Evolutionary conservation across 129 eudicot species (phyloP), one percentile per base, ranked within the genome.

Genomic region (Flaveria brownii): DNA sequence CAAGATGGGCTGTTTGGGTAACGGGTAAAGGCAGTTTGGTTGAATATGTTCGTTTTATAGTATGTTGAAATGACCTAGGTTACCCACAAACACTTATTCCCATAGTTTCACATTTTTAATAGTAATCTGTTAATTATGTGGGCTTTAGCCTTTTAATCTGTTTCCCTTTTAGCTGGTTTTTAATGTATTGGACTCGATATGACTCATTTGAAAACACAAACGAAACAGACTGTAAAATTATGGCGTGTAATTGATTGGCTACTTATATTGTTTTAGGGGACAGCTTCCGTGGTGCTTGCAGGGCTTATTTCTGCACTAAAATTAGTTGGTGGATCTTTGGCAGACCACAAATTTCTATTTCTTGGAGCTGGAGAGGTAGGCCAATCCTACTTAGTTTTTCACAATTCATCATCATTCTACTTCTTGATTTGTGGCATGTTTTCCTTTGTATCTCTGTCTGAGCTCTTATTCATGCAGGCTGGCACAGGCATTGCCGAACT

Each of bases 401-500:
- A 74, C 54, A 80, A 3, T 56, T 68, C 42, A 17, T 75, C 61
- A 36, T n/a, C 56, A 22, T 62, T 62, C 65, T 51, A 57, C 56
- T 22, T 80, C 36, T 28, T 41, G 50, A 18, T 70, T 22, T 41
- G 42, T 60, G 45, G 45, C 45, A 6, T 28, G 14, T 14, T 62
- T 6, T 15, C 18, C 68, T 62, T 28, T 18, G 22, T 57, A 2
- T 62, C 45, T 60, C 41, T 25, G 26, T 25, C 25, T 28, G 12
- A 26, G 67, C 67, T 62, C 0, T 30, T 26, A 30, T 62, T 74
- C 49, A 62, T 86, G 80, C 92, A 94, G 99, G 99, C 99, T 84
- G 99, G 99, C 11, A 95, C 99, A n/a, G 99, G 99, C 47, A 95
- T 95, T 74, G 99, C 99, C 16, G 99, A 95, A 80, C 97, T 95